These are phyloP conservation scores for Talaromyces liani DNA, from an alignment of 495 filamentous ascomycete species.

Conservation along the genomic window DNA sequence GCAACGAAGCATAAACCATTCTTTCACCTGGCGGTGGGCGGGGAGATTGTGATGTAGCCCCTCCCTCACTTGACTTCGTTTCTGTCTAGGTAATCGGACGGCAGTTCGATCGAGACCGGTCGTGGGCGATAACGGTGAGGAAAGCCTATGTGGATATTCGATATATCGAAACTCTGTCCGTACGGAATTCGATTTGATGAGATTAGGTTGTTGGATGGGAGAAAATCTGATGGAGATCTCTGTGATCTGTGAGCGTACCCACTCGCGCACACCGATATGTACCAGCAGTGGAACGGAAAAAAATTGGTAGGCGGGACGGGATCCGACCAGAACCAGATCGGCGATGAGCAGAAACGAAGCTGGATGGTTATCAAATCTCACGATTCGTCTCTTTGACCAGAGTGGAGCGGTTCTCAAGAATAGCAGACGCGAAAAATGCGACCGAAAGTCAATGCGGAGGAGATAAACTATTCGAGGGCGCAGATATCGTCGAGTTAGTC, in stretches of 20 bases:
- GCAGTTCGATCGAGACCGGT: not conserved
- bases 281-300: not conserved
- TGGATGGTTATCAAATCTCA: not conserved
- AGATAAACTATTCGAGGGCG: not conserved
- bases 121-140: not conserved
- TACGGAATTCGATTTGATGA: not conserved
- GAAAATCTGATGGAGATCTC: not conserved
- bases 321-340: conserved; percentile 4
- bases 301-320: not conserved
- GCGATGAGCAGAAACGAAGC: not conserved
- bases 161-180: not conserved
- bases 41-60: not conserved
- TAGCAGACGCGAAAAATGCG: not conserved
- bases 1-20: conserved; percentile 1
- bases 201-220: not conserved
- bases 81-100: not conserved
- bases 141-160: not conserved
- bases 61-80: not conserved
- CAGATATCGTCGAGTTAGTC: not conserved
- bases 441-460: not conserved
- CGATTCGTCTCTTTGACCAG: not conserved
- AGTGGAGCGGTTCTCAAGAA: not conserved
- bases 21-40: conserved; percentile 2
- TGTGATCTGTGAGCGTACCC: not conserved
- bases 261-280: not conserved